Conservation (phyloP, 352 stramenopile genomes). For the Thraustotheca clavata region DNA sequence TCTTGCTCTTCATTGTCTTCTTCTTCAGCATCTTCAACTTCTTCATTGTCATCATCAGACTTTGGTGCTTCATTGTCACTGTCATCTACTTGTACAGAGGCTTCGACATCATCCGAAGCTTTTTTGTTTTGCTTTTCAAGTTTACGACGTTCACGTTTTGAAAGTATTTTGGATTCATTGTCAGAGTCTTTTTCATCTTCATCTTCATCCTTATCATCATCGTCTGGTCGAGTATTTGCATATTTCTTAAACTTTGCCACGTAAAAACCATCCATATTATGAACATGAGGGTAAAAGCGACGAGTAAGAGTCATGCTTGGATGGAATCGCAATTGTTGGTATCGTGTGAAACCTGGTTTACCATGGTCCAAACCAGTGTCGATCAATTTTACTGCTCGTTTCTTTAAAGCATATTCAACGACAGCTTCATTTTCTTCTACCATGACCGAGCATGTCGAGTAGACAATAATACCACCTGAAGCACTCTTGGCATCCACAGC, state of each 20-base stretch:
- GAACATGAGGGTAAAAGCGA: conserved; percentile 99
- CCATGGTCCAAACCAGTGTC: conserved; percentile 97
- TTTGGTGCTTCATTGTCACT: conserved; percentile 33
- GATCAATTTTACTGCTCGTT: conserved; percentile 98
- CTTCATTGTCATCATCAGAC: conserved; percentile 42
- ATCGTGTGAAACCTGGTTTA: conserved; percentile 87
- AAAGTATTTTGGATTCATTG: conserved; percentile 42
- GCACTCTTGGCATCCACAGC: conserved; percentile 94
- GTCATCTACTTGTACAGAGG: conserved; percentile 31
- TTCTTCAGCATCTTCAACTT: conserved; percentile 16
- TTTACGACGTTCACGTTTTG: conserved; percentile 79
- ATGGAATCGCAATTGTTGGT: conserved; percentile 98
- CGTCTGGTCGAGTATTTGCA: conserved; percentile 82
- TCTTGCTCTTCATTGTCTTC: conserved; percentile 12
- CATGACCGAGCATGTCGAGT: conserved; percentile 97
- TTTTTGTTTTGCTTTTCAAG: conserved; percentile 65
- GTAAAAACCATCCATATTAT: conserved; percentile 99
- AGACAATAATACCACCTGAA: conserved; percentile 96
- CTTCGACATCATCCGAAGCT: conserved; percentile 60
- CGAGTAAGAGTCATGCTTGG: conserved; percentile 91
- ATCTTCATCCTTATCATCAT: conserved; percentile 47
- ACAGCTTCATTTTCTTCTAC: conserved; percentile 95
- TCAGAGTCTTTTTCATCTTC: conserved; percentile 43
- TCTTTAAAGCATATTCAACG: conserved; percentile 98
- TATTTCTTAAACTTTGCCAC: conserved; percentile 99